Evolutionary conservation across 441 rosid genomes (phyloP).

Genomic region (Populus hybrid): DNA sequence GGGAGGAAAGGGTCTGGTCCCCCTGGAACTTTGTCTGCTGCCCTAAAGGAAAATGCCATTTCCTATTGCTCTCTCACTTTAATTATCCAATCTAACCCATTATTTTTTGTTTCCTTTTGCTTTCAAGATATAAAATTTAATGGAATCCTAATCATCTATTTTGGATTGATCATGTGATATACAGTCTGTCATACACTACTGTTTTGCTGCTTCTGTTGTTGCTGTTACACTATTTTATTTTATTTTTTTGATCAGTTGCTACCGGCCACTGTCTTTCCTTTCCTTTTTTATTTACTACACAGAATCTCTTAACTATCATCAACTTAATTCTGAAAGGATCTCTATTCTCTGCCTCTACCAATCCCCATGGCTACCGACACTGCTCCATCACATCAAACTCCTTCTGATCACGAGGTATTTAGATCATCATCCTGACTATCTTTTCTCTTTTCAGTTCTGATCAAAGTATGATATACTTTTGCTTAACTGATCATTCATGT

Average conservation of each 20-base stretch:
- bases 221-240: neutral
- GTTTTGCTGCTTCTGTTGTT: neutral
- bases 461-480: neutral
- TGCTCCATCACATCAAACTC: constrained; percentile 10
- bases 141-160: constrained; percentile 22
- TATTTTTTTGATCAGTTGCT: neutral
- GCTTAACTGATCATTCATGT: neutral
- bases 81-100: neutral
- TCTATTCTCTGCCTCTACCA: constrained; percentile 1
- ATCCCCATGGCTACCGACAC: constrained; percentile 24
- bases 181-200: constrained; percentile 22
- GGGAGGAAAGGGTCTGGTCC: constrained; percentile 1
- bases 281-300: neutral
- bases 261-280: neutral
- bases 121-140: neutral
- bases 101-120: neutral
- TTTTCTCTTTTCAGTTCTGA: neutral
- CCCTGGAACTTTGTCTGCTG: neutral
- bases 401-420: constrained; percentile 18
- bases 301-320: constrained; percentile 9
- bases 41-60: neutral
- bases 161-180: constrained; percentile 21
- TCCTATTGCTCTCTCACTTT: neutral
- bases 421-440: neutral
- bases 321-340: neutral